phyloP scores from a whole-genome alignment of 1,284 basidiomycete species.

The Malassezia yamatoensis region DNA sequence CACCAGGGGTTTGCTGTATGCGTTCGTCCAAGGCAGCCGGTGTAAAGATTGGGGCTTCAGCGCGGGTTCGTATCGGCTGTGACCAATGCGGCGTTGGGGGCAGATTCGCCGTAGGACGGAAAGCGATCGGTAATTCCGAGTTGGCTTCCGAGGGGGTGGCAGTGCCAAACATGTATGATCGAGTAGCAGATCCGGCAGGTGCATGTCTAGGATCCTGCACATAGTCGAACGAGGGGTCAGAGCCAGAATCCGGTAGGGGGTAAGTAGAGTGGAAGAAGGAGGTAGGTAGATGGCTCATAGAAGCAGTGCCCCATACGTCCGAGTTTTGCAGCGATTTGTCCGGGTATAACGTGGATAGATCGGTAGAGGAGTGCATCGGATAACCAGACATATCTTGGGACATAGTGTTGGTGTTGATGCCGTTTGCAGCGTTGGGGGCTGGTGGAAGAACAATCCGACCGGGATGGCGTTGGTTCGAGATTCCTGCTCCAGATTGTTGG shows the following conservation, averaged over 20 bases:
- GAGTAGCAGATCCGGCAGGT: too few relatives aligned
- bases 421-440: slow-evolving; percentile 22
- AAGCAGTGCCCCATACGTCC: too few relatives aligned
- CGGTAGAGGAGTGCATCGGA: slow-evolving; percentile 47
- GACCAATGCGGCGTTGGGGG: slow-evolving; percentile 38
- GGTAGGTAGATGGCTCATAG: too few relatives aligned
- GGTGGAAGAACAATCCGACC: slow-evolving; percentile 37
- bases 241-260: too few relatives aligned
- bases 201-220: too few relatives aligned
- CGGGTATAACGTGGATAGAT: slow-evolving; percentile 49
- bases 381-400: slow-evolving; percentile 51
- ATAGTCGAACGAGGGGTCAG: too few relatives aligned
- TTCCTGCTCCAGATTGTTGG: too few relatives aligned
- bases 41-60: background rate
- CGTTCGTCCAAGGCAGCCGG: background rate
- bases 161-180: too few relatives aligned
- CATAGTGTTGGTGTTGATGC: slow-evolving; percentile 32
- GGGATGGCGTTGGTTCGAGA: slow-evolving; percentile 14
- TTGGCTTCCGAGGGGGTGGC: too few relatives aligned
- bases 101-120: slow-evolving; percentile 8
- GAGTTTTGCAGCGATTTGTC: too few relatives aligned
- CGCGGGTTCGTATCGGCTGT: slow-evolving; percentile 15
- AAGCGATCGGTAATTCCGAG: background rate
- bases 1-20: slow-evolving; percentile 1
- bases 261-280: too few relatives aligned